Percentiles rank a stretch among this genome's conserved stretches.
phyloP scores from a whole-genome alignment of 257 asterid genomes.

The Oldenlandia corymbosa region DNA sequence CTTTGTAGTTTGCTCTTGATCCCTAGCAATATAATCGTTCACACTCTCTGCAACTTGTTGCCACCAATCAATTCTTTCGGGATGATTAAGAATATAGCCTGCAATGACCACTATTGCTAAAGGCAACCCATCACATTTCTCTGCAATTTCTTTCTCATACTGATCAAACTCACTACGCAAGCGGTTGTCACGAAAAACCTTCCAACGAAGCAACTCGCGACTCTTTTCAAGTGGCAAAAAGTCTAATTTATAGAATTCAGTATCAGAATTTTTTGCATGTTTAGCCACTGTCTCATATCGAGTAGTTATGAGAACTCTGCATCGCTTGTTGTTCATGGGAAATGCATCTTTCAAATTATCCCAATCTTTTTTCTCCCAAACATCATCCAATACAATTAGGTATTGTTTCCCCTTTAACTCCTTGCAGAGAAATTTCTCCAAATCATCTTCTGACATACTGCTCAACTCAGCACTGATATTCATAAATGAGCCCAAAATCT shows the following conservation, averaged over 20 bases:
- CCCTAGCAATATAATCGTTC: neutral
- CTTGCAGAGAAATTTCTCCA: constrained; percentile 26
- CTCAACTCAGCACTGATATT: constrained; percentile 22
- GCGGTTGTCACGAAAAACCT: constrained; percentile 2
- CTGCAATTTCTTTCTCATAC: constrained; percentile 14
- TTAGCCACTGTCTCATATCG: constrained; percentile 12
- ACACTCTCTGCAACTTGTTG: neutral
- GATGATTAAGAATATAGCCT: neutral
- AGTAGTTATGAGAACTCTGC: constrained; percentile 21
- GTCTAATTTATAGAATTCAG: constrained; percentile 6
- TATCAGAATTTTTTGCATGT: neutral
- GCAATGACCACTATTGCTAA: constrained; percentile 19
- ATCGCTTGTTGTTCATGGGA: neutral
- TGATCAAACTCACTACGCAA: constrained; percentile 16
- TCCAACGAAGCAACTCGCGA: constrained; percentile 7
- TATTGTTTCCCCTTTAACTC: constrained; percentile 31
- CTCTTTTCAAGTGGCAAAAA: constrained; percentile 16
- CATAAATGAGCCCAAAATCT: constrained; percentile 24
- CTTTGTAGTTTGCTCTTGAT: constrained; percentile 1
- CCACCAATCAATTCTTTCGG: neutral
- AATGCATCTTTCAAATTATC: neutral
- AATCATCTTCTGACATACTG: constrained; percentile 28
- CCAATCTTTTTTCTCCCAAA: constrained; percentile 19
- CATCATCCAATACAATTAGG: constrained; percentile 1
- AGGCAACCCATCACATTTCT: constrained; percentile 18